phyloP scores from a whole-genome alignment of 1,284 basidiomycete species.

The Fomitopsis palustris region DNA sequence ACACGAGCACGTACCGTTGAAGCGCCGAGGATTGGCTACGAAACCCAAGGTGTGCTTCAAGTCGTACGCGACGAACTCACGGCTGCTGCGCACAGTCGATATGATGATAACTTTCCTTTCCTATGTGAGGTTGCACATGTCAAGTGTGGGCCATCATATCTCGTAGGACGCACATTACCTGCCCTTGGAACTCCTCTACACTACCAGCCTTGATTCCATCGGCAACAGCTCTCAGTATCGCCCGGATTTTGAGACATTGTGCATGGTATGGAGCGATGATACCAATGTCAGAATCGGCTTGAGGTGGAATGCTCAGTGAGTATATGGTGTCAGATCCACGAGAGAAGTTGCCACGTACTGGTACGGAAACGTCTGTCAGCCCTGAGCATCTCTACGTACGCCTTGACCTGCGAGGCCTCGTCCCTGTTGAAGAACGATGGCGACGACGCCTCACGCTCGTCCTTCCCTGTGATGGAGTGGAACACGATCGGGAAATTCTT shows the following conservation, averaged over 20 bases:
- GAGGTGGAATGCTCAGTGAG: constrained; percentile 1
- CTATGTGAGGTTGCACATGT: constrained; percentile 26
- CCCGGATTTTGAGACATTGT: constrained; percentile 48
- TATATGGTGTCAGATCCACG: background rate
- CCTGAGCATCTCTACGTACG: constrained; percentile 37
- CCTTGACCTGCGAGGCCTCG: constrained; percentile 51
- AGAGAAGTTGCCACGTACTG: constrained; percentile 28
- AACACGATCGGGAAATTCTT: constrained; percentile 56
- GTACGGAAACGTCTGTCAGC: constrained; percentile 32
- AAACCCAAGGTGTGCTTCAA: constrained; percentile 58
- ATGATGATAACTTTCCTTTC: constrained; percentile 65
- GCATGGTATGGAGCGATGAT: constrained; percentile 62
- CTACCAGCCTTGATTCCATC: constrained; percentile 55
- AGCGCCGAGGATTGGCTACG: constrained; percentile 56
- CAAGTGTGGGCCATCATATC: background rate
- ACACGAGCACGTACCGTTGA: constrained; percentile 48
- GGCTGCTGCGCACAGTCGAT: constrained; percentile 61
- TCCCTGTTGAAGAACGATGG: constrained; percentile 67
- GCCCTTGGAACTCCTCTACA: constrained; percentile 67
- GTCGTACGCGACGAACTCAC: constrained; percentile 53
- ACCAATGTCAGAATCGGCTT: constrained; percentile 48
- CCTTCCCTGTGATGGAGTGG: constrained; percentile 55
- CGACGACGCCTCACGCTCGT: constrained; percentile 55
- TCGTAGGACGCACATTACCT: constrained; percentile 33
- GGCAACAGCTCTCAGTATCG: constrained; percentile 22